phyloP scores from a whole-genome alignment of 805 yeast genomes.

The Yamadazyma sp. region DNA sequence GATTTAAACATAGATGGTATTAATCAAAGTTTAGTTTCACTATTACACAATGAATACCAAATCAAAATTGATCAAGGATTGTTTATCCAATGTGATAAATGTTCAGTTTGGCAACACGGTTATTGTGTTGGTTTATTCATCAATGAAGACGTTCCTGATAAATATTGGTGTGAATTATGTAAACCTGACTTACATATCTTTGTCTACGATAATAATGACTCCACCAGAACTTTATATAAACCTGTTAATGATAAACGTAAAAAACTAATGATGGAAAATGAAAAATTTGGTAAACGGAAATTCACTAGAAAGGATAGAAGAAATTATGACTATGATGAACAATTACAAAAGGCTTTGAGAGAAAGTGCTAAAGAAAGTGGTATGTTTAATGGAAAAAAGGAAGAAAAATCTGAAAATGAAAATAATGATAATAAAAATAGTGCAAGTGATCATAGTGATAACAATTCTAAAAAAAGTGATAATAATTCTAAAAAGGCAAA shows the following conservation, averaged over 20 bases:
- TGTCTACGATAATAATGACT: conserved; percentile 29
- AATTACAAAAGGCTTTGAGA: conserved; percentile 48
- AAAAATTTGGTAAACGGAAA: conserved; percentile 16
- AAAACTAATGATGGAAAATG: conserved; percentile 21
- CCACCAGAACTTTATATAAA: conserved; percentile 32
- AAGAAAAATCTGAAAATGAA: not conserved
- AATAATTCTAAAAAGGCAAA: not conserved
- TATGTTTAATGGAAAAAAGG: not conserved
- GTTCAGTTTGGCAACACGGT: conserved; percentile 98
- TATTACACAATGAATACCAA: conserved; percentile 29
- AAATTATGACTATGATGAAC: conserved; percentile 38
- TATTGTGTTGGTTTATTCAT: conserved; percentile 84
- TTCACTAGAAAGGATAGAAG: conserved; percentile 29
- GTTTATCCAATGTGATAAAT: conserved; percentile 81
- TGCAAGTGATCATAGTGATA: not conserved
- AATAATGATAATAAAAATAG: not conserved
- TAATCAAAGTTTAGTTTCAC: conserved; percentile 20
- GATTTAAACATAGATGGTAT: conserved; percentile 28
- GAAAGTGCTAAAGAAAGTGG: conserved; percentile 42
- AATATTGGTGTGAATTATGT: conserved; percentile 92
- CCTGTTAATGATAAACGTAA: conserved; percentile 43
- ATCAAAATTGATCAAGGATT: conserved; percentile 54
- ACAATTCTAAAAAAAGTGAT: not conserved
- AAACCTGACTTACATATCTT: conserved; percentile 75
- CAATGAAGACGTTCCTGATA: conserved; percentile 80